Evolutionary conservation across 75 land plant genomes (phyloP).

Genomic region (Larix kaempferi): DNA sequence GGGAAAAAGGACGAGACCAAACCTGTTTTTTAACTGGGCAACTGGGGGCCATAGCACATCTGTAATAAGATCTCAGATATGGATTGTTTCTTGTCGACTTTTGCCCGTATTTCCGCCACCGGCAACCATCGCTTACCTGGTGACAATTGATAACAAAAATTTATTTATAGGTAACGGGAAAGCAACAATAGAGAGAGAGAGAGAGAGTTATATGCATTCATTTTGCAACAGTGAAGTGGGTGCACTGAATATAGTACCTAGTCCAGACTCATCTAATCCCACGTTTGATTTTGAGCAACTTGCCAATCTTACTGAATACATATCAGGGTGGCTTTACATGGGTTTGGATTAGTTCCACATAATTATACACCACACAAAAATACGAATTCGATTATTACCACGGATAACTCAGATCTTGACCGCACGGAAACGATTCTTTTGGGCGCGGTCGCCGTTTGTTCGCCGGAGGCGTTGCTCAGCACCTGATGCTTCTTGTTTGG

Average conservation of each 20-base stretch:
- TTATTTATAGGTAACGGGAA: neutral
- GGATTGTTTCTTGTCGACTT: slow-evolving; percentile 24
- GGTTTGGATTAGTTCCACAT: too few relatives aligned
- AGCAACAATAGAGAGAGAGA: too few relatives aligned
- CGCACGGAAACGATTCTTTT: neutral
- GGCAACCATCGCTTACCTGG: slow-evolving; percentile 19
- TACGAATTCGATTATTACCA: neutral
- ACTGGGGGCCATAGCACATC: slow-evolving; percentile 12
- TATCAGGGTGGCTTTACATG: too few relatives aligned
- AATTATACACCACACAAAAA: too few relatives aligned
- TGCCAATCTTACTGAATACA: too few relatives aligned
- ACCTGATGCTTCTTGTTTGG: neutral
- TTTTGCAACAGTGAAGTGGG: too few relatives aligned
- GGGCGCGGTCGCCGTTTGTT: neutral
- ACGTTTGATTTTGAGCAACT: too few relatives aligned
- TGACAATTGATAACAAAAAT: neutral
- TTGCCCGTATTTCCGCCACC: slow-evolving; percentile 31
- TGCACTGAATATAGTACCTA: too few relatives aligned
- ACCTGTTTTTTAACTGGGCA: slow-evolving; percentile 32
- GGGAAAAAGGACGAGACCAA: too few relatives aligned
- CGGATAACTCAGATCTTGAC: neutral
- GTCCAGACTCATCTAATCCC: too few relatives aligned
- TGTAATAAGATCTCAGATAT: slow-evolving; percentile 17
- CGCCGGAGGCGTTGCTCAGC: neutral
- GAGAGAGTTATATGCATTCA: too few relatives aligned